Evolutionary conservation across 805 yeast genomes (phyloP).

Genomic region (Monosporozyma solicola): DNA sequence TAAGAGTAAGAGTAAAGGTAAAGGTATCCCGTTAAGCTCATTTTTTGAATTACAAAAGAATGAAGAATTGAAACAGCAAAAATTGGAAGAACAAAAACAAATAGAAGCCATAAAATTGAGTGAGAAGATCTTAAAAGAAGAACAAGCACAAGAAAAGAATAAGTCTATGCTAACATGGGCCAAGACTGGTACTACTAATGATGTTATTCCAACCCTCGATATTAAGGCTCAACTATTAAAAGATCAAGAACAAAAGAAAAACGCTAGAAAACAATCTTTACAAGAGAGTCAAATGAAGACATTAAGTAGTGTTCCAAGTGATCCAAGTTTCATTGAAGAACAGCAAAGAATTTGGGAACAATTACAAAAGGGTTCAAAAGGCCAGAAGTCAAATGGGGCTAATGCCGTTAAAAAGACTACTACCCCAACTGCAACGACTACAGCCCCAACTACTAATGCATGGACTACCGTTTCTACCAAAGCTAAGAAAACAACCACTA

Average conservation of each 20-base stretch:
- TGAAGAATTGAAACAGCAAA: slow-evolving; percentile 12
- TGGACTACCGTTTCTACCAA: slow-evolving; percentile 28
- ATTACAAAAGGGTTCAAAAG: slow-evolving; percentile 58
- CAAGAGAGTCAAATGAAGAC: neutral
- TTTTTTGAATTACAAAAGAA: slow-evolving; percentile 14
- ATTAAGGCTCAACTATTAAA: slow-evolving; percentile 12
- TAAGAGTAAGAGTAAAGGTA: slow-evolving; percentile 7
- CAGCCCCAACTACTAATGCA: slow-evolving; percentile 7
- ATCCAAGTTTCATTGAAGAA: slow-evolving; percentile 24
- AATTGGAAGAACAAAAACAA: slow-evolving; percentile 13
- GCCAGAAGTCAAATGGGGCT: slow-evolving; percentile 37
- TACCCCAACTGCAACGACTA: slow-evolving; percentile 40
- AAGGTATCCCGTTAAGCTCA: slow-evolving; percentile 14
- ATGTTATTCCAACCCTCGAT: slow-evolving; percentile 11
- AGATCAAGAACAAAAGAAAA: slow-evolving; percentile 1
- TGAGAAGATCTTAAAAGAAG: slow-evolving; percentile 15
- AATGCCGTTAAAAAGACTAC: slow-evolving; percentile 32
- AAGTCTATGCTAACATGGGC: slow-evolving; percentile 27
- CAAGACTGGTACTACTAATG: slow-evolving; percentile 10
- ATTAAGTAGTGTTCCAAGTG: neutral
- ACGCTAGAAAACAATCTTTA: neutral
- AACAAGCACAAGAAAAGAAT: slow-evolving; percentile 12
- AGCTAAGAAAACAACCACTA: slow-evolving; percentile 16
- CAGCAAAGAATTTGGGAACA: slow-evolving; percentile 36
- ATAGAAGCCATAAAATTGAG: slow-evolving; percentile 16